Evolutionary conservation across 306 rosid genomes (phyloP), one percentile per base, ranked within the genome.

Genomic region (Lagenaria siceraria): DNA sequence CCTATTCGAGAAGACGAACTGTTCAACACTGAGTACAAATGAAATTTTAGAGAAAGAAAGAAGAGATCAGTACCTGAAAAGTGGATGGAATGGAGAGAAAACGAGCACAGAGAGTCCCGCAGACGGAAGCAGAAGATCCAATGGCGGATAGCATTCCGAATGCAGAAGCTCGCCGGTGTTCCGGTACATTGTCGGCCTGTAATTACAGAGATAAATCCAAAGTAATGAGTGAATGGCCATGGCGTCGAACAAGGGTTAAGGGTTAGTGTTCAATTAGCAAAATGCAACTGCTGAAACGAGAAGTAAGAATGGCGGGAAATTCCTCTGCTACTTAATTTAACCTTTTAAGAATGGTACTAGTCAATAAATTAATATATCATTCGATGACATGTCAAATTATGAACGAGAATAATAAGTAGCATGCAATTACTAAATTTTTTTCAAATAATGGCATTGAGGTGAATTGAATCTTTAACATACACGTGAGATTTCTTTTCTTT

Each of bases 141-240:
- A 90, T 87, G 7, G 97, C 98, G 0, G 96, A 90, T 5, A 94
- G 75, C 33, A 94, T 77, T 43, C 97, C 97, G 63, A 94, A 94
- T 0, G 90, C 85, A 8, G 90, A 77, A 19, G 95, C 90, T 78
- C 98, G 84, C 36, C 78, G 81, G 35, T 84, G 81, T 79, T 89
- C 92, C 25, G 94, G 88, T 21, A 94, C 93, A 81, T 85, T 89
- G 83, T 94, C 98, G 22, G 98, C 97, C 98, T 93, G 90, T 54
- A 49, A 80, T 56, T 76, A 40, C n/a, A 11, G 31, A 59, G 58
- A 29, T n/a, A 48, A 35, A 38, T 25, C 38, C 76, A 22, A 80
- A 64, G 53, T 36, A 68, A 8, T 62, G 78, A 9, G 35, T 54
- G 49, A 38, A 13, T 10, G 7, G 51, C 46, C 25, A 74, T 49